Percentiles rank a stretch among this genome's conserved stretches.
Evolutionary conservation across 2,329 filamentous ascomycete species (phyloP).

Genomic region (Pseudocercospora eumusae): DNA sequence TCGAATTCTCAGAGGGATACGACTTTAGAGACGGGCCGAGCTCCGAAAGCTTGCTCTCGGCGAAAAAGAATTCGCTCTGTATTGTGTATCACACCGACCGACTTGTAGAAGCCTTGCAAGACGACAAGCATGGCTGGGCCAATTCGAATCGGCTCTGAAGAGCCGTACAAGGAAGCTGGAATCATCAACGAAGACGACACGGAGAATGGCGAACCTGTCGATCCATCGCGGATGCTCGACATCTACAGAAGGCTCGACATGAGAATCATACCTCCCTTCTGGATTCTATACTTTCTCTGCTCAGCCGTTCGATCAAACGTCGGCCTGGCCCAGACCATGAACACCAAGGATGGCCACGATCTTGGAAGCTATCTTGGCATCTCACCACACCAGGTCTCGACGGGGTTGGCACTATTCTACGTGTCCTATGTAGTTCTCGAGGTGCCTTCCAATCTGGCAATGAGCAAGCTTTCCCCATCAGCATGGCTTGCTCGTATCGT

Average conservation of each 20-base stretch:
- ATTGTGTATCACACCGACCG: neutral
- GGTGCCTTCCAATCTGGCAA: slow-evolving; percentile 81
- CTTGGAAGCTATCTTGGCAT: slow-evolving; percentile 71
- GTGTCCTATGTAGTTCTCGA: slow-evolving; percentile 91
- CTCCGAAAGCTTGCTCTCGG: too few species aligned
- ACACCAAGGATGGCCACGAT: slow-evolving; percentile 68
- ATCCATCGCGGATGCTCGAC: slow-evolving; percentile 21
- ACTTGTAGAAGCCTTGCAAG: neutral
- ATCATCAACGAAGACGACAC: slow-evolving; percentile 10
- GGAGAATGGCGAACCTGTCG: slow-evolving; percentile 12
- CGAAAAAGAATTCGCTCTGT: too few species aligned
- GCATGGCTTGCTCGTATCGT: slow-evolving; percentile 93
- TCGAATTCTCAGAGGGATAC: too few species aligned
- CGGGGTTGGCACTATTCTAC: slow-evolving; percentile 84
- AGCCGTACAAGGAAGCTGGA: slow-evolving; percentile 17
- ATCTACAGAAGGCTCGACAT: slow-evolving; percentile 35
- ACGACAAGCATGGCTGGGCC: neutral
- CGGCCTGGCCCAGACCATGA: slow-evolving; percentile 94
- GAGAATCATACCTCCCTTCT: slow-evolving; percentile 64
- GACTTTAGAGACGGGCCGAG: too few species aligned
- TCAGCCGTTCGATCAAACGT: slow-evolving; percentile 91
- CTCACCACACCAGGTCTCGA: slow-evolving; percentile 75
- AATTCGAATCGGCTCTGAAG: neutral
- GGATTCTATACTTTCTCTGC: slow-evolving; percentile 88
- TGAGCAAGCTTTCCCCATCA: slow-evolving; percentile 80